Evolutionary conservation across 257 asterid species (phyloP).

Genomic region (Primulina huaijiensis): DNA sequence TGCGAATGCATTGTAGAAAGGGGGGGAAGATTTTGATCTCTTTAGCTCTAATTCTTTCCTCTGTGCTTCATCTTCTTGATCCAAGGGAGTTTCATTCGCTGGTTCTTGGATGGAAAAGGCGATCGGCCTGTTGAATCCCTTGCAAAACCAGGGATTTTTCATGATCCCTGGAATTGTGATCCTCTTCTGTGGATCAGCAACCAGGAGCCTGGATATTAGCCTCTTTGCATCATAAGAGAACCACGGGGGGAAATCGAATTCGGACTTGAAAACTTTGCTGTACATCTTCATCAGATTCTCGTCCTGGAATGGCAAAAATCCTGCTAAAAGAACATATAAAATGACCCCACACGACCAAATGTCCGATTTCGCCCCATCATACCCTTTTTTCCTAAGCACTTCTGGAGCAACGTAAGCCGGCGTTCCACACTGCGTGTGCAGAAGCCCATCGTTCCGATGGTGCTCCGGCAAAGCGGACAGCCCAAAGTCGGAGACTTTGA

Average conservation of each 20-base stretch:
- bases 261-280: constrained; percentile 63
- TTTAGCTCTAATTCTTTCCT: constrained; percentile 26
- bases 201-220: constrained; percentile 55
- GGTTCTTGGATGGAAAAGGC: constrained; percentile 36
- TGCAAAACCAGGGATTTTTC: constrained; percentile 60
- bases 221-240: constrained; percentile 53
- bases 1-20: constrained; percentile 73
- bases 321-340: constrained; percentile 65
- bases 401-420: constrained; percentile 91
- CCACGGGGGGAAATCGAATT: constrained; percentile 69
- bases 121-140: constrained; percentile 36
- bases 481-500: constrained; percentile 80
- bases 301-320: constrained; percentile 69
- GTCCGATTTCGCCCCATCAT: constrained; percentile 73
- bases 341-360: constrained; percentile 93
- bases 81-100: constrained; percentile 18
- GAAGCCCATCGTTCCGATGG: constrained; percentile 53
- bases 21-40: constrained; percentile 53
- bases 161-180: constrained; percentile 47
- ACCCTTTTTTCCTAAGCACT: constrained; percentile 63
- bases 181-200: constrained; percentile 58
- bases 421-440: constrained; percentile 82
- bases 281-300: constrained; percentile 77
- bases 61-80: constrained; percentile 16
- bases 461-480: constrained; percentile 75